Percentiles rank a stretch among this genome's conserved stretches.
These are phyloP conservation scores for Rhodomyrtus psidioides DNA, from an alignment of 441 rosid genomes.

Conservation along the genomic window DNA sequence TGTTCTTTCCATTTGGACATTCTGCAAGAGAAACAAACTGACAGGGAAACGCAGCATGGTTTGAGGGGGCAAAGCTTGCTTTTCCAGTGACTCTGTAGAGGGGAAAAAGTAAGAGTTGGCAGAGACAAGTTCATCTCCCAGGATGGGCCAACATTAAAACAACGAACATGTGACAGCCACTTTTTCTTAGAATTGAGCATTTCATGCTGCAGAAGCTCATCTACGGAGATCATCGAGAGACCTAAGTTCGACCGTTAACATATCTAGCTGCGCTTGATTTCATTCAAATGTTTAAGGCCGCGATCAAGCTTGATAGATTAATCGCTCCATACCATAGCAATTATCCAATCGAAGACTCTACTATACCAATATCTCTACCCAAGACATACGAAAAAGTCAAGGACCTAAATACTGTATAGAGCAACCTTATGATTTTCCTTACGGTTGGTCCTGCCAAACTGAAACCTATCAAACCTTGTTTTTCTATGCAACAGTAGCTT, in stretches of 20 bases:
- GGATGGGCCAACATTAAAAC: background rate
- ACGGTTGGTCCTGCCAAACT: background rate
- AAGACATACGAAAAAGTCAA: background rate
- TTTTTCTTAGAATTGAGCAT: background rate
- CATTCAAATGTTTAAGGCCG: background rate
- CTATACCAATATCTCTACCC: background rate
- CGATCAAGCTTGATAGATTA: background rate
- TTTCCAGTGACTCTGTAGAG: background rate
- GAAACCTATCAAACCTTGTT: background rate
- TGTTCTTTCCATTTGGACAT: background rate
- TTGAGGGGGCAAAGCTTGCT: background rate
- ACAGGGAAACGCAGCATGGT: background rate
- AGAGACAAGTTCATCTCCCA: background rate
- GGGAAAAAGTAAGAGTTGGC: background rate
- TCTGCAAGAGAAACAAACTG: background rate
- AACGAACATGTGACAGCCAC: background rate
- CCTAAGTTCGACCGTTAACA: background rate
- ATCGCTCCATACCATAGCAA: background rate
- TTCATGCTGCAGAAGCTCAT: background rate
- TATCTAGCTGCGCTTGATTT: background rate
- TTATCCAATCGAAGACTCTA: background rate
- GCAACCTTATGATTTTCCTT: background rate
- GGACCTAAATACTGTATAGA: background rate
- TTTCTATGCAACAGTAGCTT: background rate
- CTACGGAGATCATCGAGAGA: background rate